Conservation (phyloP, 164 flowering plant genomes). For the Magnolia kwangsiensis region DNA sequence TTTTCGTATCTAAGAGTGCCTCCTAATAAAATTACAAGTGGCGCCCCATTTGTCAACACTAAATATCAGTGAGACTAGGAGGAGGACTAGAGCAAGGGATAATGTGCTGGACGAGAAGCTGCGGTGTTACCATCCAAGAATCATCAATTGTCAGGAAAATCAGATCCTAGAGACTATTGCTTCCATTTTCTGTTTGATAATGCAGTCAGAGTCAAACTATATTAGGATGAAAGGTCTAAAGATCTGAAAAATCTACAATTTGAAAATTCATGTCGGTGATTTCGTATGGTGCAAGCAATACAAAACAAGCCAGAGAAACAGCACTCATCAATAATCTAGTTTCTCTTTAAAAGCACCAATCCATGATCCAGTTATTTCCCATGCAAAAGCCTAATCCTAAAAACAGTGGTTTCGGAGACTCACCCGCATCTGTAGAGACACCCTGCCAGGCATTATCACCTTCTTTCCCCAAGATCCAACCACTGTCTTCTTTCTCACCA, state of each 20-base stretch:
- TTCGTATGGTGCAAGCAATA: neutral
- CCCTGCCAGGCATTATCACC: slow-evolving; percentile 13
- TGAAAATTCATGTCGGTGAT: neutral
- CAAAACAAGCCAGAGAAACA: neutral
- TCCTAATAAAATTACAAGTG: too few relatives aligned
- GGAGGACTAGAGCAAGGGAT: too few relatives aligned
- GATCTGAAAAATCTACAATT: neutral
- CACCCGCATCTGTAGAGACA: slow-evolving; percentile 13
- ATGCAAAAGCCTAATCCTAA: neutral
- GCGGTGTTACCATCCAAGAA: too few relatives aligned
- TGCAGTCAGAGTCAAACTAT: neutral
- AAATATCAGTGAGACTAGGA: too few relatives aligned
- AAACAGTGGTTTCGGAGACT: slow-evolving; percentile 3
- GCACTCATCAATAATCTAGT: neutral
- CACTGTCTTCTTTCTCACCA: slow-evolving; percentile 21
- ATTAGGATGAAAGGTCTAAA: too few relatives aligned
- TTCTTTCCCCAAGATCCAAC: slow-evolving; percentile 5
- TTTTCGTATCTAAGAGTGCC: too few relatives aligned
- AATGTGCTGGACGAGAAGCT: too few relatives aligned
- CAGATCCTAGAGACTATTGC: too few relatives aligned
- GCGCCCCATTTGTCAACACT: too few relatives aligned
- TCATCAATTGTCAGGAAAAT: too few relatives aligned
- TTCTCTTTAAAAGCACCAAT: neutral
- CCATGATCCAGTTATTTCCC: neutral
- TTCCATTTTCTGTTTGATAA: too few relatives aligned